Evolutionary conservation across 164 flowering plant species (phyloP), one percentile per base, ranked within the genome.

Genomic region (Dillenia turbinata): DNA sequence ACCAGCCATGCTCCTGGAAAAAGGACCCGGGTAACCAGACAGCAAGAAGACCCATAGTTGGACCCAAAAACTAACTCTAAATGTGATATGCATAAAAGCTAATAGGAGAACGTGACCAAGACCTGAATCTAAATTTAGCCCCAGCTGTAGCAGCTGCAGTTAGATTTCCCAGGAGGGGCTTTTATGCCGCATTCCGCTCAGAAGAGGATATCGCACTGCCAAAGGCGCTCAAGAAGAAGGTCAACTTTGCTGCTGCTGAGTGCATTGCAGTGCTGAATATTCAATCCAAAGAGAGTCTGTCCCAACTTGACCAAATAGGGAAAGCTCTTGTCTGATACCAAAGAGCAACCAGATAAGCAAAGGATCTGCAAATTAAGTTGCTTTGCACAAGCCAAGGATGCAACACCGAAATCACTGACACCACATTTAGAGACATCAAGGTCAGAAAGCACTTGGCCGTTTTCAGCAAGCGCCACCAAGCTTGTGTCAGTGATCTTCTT

Each of bases 181-280:
- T 9, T 14, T 4, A 5, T 13, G 22, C 45, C 49, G 52, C 47
- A 10, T 50, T 49, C 43, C 12, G 49, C 50, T 70, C 59, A 89
- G 73, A 65, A 64, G 24, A 89, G 91, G 78, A 89, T 78, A 66
- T 89, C 93, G 47, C 96, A 89, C 64, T 81, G 73, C 87, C 85
- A 83, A 19, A 89, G 76, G 48, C 63, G 69, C 63, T 72, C 83
- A 54, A 65, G 72, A 44, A 89, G 88, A 40, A 62, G 47, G 51
- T 78, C 78, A 16, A 78, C 67, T 5, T 63, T 48, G 17, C 75
- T 68, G 70, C 70, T 71, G 78, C 83, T 86, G 75, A 84, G 72
- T 61, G 64, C 57, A n/a, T 73, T 77, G 80, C 92, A 86, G 19
- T 80, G 75, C 66, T 81, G 88, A 26, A 87, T 61, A 49, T 85